Conservation (phyloP, 176 grass and related monocot species). For the Paspalum notatum region DNA sequence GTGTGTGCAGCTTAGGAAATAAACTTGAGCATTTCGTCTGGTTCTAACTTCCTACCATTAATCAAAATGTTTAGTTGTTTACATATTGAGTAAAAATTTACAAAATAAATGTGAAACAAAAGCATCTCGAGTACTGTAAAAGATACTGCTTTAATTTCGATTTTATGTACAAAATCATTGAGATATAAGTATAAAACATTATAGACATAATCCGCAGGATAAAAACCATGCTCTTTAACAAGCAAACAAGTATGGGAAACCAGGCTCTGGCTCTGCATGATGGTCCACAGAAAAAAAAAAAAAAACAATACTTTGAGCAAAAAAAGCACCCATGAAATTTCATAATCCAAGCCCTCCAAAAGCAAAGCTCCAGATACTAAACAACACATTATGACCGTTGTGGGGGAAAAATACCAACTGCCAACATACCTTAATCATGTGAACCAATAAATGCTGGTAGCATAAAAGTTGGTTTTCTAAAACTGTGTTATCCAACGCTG, state of each 20-base stretch:
- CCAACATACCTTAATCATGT: conserved; percentile 76
- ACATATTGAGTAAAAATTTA: neutral
- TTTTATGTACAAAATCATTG: neutral
- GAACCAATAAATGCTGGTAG: conserved; percentile 86
- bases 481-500: conserved; percentile 48
- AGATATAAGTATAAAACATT: neutral
- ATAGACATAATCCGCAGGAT: neutral
- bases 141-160: neutral
- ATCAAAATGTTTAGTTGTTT: neutral
- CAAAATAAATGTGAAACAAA: neutral
- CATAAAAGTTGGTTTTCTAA: conserved; percentile 74
- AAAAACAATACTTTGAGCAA: neutral
- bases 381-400: neutral
- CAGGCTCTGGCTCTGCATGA: neutral
- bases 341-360: conserved; percentile 27
- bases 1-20: conserved; percentile 3
- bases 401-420: neutral
- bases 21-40: neutral
- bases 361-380: conserved; percentile 13
- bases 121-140: neutral
- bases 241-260: neutral
- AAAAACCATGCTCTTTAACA: neutral
- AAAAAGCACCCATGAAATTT: conserved; percentile 4
- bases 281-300: conserved; percentile 3
- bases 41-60: neutral